phyloP scores from a whole-genome alignment of 1,284 basidiomycete species.

The Tylopilus sp. region DNA sequence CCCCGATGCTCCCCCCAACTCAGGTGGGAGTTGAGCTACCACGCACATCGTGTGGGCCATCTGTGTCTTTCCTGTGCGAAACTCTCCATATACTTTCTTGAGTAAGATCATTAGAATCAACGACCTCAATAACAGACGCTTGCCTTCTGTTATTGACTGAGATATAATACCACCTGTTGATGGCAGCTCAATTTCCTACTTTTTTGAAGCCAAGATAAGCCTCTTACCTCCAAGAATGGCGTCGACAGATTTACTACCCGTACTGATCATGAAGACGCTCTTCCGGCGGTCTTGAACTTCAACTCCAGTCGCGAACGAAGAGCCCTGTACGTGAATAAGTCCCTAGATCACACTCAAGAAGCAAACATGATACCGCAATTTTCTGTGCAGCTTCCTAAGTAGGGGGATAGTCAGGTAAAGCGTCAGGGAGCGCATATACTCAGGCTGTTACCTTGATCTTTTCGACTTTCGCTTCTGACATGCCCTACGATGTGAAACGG shows the following conservation, averaged over 20 bases:
- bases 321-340: conserved; percentile 51
- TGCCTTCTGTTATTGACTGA: conserved; percentile 89
- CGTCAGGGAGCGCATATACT: conserved; percentile 25
- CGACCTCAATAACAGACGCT: conserved; percentile 6
- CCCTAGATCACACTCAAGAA: not conserved
- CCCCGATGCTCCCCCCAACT: conserved; percentile 86
- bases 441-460: conserved; percentile 74
- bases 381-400: conserved; percentile 81
- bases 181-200: not conserved
- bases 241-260: conserved; percentile 89
- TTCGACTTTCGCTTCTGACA: conserved; percentile 91
- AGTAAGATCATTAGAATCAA: conserved; percentile 2
- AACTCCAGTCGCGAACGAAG: conserved; percentile 85
- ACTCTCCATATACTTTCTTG: conserved; percentile 68
- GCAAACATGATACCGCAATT: conserved; percentile 52
- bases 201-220: not conserved
- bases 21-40: conserved; percentile 79
- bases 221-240: conserved; percentile 75
- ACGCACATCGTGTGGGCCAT: conserved; percentile 92
- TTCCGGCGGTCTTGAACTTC: conserved; percentile 84
- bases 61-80: conserved; percentile 87
- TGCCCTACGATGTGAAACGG: conserved; percentile 47
- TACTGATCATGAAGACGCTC: conserved; percentile 75
- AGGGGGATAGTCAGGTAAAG: not conserved
- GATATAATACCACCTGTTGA: conserved; percentile 76